phyloP scores from a whole-genome alignment of 2,329 filamentous ascomycete species.

The Colletotrichum phormii region DNA sequence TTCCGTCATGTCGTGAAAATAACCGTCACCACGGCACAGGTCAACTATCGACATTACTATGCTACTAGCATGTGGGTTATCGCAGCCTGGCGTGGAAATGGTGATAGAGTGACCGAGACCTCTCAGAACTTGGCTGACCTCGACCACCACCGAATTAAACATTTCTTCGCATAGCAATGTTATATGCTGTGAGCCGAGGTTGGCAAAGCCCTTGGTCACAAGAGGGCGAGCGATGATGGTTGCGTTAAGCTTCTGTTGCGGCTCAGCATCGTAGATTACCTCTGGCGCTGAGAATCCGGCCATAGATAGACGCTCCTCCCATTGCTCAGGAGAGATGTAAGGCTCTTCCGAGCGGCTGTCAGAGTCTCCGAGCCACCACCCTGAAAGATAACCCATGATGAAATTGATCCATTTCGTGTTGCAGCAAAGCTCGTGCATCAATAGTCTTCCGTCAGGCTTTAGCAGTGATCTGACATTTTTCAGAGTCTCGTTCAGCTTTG shows the following conservation, averaged over 20 bases:
- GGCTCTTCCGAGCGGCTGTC: slow-evolving; percentile 43
- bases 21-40: slow-evolving; percentile 3
- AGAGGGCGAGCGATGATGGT: slow-evolving; percentile 12
- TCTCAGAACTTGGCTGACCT: background rate
- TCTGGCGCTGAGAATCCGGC: slow-evolving; percentile 14
- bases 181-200: background rate
- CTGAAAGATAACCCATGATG: slow-evolving; percentile 44
- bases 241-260: background rate
- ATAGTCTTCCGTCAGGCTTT: slow-evolving; percentile 9
- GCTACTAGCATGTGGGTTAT: background rate
- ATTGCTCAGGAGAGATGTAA: slow-evolving; percentile 34
- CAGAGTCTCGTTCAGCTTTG: slow-evolving; percentile 12
- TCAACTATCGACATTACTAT: background rate
- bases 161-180: background rate
- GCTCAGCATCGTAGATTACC: background rate
- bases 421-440: slow-evolving; percentile 25
- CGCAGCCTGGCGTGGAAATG: background rate
- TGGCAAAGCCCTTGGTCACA: background rate
- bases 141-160: background rate
- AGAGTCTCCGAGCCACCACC: slow-evolving; percentile 40
- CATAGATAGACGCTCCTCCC: background rate
- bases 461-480: background rate
- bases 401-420: slow-evolving; percentile 43
- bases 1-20: slow-evolving; percentile 25
- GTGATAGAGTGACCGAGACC: background rate